Base-by-base conservation (phyloP, 2,329 filamentous ascomycete species). In the Fusarium pininemorale region DNA sequence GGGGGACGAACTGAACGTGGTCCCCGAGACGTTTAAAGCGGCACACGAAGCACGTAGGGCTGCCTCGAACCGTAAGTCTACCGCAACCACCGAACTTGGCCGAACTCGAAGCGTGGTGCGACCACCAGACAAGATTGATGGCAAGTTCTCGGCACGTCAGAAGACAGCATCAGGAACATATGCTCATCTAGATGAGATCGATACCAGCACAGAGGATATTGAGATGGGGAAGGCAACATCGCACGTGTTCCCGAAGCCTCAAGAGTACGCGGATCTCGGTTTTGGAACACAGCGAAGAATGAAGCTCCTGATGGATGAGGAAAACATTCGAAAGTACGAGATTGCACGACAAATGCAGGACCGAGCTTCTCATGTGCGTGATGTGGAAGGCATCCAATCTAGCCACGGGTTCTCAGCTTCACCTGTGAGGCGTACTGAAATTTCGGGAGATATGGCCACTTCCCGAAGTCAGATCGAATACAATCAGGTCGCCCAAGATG, bases 1-100 rank as follows among this genome's bases (percentile, higher is more conserved):
- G 16, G 95, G 95, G 1, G 95, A 98, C 79, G 96, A 98, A 74
- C 89, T 98, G 63, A 98, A 98, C 76, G 89, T 98, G 56, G 90
- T 97, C 15, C 93, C 95, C 0, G 94, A 97, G 80, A 95, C 94
- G 0, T 98, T 98, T 84, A 89, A 88, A 63, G 87, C 87, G 0
- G 89, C 89, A 7, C 82, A 86, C 10, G 86, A 90, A 57, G 89
- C 89, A 14, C 82, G 81, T 38, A 78, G 72, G 80, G 71, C 79
- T 81, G 76, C 69, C 62, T 68, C 78, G 45, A 81, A 81, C 63
- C 74, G 76, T 20, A 72, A 73, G 61, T 79, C 78, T 42, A 69
- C 59, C 20, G 61, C 58, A 70, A 59, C 74, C 70, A 80, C 83
- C 37, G 82, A 81, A 2, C 78, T 90, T 70, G 84, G 79, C 76